Base-by-base conservation (phyloP, 2,329 filamentous ascomycete species). In the Nannizziopsis arthrosporioides region DNA sequence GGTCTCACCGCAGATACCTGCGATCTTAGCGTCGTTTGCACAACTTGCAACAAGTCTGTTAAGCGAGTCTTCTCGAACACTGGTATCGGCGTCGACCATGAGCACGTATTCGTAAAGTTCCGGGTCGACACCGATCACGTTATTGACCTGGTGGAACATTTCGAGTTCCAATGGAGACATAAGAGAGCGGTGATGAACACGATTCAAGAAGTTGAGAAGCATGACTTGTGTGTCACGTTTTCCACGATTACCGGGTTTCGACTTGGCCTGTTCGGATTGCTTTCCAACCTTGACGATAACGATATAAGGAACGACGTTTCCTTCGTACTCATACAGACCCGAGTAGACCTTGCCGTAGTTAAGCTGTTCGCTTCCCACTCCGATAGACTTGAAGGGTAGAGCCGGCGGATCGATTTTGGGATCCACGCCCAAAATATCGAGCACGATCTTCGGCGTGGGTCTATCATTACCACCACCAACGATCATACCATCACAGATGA, bases 321-420 rank as follows among this genome's bases (percentile, higher is more conserved):
- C 92, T 72, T 98, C 89, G 52, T 81, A 95, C 64, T 98, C 92
- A 66, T 98, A 98, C 2, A 98, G 77, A 61, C 92, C 92, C 42
- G 90, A 96, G 67, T 96, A 98, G 12, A 98, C 89, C 64, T 98
- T 98, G 62, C 89, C 92, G 61, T 94, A 96, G 68, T 98, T 98
- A 55, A 96, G 81, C 64, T 96, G 90, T 53, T 94, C 85, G 59
- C 80, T 88, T 57, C 89, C 87, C 43, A 81, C 74, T 44, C 92
- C 92, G 50, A 98, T 81, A 3, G 88, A 93, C 68, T 89, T 90
- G 78, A 96, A 96, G 0, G 89, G 85, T 30, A 98, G 73, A 1
- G 92, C 88, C 17, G 89, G 89, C 53, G 92, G 92, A 59, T 98
- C 92, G 52, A 95, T 82, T 70, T 94, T 96, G 40, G 90, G 90